Evolutionary conservation across 2,329 filamentous ascomycete species (phyloP), one percentile per base, ranked within the genome.

Genomic region (Aspergillus neoniger): DNA sequence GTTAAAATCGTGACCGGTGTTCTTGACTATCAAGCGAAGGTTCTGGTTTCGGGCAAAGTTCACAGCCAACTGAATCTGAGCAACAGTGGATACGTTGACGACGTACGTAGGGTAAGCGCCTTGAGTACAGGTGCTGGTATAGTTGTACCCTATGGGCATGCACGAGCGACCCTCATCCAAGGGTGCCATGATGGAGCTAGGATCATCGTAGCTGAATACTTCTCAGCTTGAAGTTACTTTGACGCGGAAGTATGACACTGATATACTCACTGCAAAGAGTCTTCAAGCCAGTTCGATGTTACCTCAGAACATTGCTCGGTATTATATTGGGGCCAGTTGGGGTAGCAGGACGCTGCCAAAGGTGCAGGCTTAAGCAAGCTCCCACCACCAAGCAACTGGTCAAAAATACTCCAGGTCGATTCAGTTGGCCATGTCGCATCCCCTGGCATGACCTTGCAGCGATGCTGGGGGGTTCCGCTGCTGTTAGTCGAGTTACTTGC

Each of bases 1-100:
- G 30, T 74, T 76, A 58, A 80, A 83, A 63, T 81, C 79, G 62
- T 82, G 79, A 1, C 80, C 79, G 1, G 80, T 82, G 47, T 80
- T 81, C 64, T 79, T 80, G 19, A 77, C 70, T 5, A 71, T 71
- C 8, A 76, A 60, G 7, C 74, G 74, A 14, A 77, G 68, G 38
- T 69, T 69, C 5, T 68, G 59, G 48, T 73, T 67, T n/a, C 64
- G 69, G 19, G 64, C 63, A 56, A 69, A 66, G 19, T 67, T 68
- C 2, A 69, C 63, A 10, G 74, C 78, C 28, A 75, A 70, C 61
- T 73, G 74, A 56, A 73, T 71, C 58, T 78, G 70, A 10, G 65
- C 67, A 2, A 69, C 69, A 7, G 62, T 70, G 50, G 67, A 72
- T 4, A 70, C 71, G 62, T 76, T 74, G 38, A 78, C 72, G 2